phyloP scores from a whole-genome alignment of 495 filamentous ascomycete genomes.

The Trichoderma virens region DNA sequence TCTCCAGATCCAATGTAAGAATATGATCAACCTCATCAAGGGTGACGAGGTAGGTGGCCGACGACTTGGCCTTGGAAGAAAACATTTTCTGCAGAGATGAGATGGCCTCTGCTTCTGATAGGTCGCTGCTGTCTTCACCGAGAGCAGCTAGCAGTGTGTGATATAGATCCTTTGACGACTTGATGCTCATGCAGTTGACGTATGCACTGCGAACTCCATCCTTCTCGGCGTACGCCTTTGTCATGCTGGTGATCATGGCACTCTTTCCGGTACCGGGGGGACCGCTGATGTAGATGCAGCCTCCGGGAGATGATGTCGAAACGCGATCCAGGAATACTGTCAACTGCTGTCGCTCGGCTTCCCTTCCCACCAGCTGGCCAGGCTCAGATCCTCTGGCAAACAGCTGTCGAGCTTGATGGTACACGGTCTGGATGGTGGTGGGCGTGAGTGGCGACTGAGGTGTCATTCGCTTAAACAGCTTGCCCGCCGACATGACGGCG shows the following conservation, averaged over 20 bases:
- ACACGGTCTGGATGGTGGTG: constrained; percentile 57
- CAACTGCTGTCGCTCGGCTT: constrained; percentile 68
- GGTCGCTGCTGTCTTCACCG: constrained; percentile 24
- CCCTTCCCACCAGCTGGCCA: constrained; percentile 71
- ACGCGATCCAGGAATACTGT: constrained; percentile 59
- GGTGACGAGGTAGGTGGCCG: constrained; percentile 61
- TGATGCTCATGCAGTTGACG: constrained; percentile 95
- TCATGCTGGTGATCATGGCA: constrained; percentile 78
- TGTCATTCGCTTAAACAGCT: constrained; percentile 44
- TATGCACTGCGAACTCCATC: constrained; percentile 47
- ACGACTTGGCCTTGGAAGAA: constrained; percentile 49
- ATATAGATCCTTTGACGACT: constrained; percentile 74
- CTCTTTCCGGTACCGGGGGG: constrained; percentile 96
- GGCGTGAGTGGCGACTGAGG: constrained; percentile 59
- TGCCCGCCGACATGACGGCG: constrained; percentile 42
- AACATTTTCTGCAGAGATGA: constrained; percentile 58
- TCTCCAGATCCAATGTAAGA: constrained; percentile 72
- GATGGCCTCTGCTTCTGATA: constrained; percentile 44
- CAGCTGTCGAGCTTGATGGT: constrained; percentile 77
- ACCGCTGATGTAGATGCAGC: constrained; percentile 93
- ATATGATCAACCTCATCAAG: constrained; percentile 96
- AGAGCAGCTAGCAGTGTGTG: constrained; percentile 56
- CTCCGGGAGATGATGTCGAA: constrained; percentile 49
- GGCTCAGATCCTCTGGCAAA: constrained; percentile 75
- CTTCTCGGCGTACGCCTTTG: constrained; percentile 40